Conservation (phyloP, 345 rosid species). For the Populus deltoides region DNA sequence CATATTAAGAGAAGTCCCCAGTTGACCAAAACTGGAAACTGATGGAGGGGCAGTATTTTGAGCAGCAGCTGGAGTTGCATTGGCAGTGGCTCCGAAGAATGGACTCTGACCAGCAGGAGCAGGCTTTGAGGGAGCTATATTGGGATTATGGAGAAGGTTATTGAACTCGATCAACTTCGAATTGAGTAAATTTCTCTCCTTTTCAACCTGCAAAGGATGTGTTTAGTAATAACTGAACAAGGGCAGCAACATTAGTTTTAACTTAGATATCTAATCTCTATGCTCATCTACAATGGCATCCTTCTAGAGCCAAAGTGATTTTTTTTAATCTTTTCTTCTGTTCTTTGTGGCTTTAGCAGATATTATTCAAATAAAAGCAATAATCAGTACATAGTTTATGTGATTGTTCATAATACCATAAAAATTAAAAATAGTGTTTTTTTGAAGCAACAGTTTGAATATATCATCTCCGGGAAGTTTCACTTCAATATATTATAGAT, state of each 20-base stretch:
- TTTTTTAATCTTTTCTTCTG: too few relatives aligned
- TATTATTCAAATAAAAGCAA: too few relatives aligned
- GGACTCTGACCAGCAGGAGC: conserved; percentile 25
- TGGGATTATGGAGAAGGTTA: conserved; percentile 57
- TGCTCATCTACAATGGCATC: too few relatives aligned
- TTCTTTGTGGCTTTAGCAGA: too few relatives aligned
- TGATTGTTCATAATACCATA: too few relatives aligned
- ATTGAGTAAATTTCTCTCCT: conserved; percentile 62
- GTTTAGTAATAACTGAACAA: conserved; percentile 1
- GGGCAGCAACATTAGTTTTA: not conserved
- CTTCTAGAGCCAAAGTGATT: too few relatives aligned
- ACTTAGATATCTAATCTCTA: not conserved
- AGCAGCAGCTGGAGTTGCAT: conserved; percentile 30
- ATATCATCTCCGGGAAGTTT: too few relatives aligned
- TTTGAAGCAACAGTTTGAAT: too few relatives aligned
- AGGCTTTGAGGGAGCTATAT: conserved; percentile 36
- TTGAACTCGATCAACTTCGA: conserved; percentile 63
- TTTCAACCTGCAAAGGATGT: conserved; percentile 57
- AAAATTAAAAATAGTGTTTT: too few relatives aligned
- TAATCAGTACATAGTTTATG: too few relatives aligned
- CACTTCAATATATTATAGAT: too few relatives aligned
- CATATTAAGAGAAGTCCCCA: conserved; percentile 38
- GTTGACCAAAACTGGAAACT: conserved; percentile 49
- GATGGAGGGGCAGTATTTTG: conserved; percentile 46
- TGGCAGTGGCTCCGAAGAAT: conserved; percentile 31